A percentile compares a stretch with the other conserved stretches of the same genome.
These are phyloP conservation scores for Whalleya microplaca DNA, from an alignment of 2,329 filamentous ascomycete species.

Conservation along the genomic window DNA sequence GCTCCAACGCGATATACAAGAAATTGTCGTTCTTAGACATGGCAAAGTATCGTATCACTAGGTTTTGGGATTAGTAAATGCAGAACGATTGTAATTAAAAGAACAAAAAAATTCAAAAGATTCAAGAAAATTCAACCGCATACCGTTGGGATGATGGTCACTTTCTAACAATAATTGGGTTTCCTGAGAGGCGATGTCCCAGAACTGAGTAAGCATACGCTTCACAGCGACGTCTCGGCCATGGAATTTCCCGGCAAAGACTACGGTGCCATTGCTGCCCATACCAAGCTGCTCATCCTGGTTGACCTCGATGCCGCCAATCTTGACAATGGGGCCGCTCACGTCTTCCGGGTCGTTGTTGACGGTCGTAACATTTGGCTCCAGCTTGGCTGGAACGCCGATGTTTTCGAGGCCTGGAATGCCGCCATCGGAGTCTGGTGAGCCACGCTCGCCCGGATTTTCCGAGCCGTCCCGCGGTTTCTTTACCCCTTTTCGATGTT, in stretches of 20 bases:
- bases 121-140: conserved; percentile 19
- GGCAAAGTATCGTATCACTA: conserved; percentile 93
- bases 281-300: conserved; percentile 68
- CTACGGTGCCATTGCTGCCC: conserved; percentile 95
- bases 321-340: conserved; percentile 61
- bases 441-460: conserved; percentile 51
- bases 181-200: conserved; percentile 92
- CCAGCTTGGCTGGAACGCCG: conserved; percentile 55
- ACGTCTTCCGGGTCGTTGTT: conserved; percentile 62
- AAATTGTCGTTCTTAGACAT: conserved; percentile 89
- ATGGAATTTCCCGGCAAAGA: conserved; percentile 93
- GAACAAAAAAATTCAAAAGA: background rate
- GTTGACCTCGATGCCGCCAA: conserved; percentile 68
- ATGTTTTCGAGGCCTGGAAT: conserved; percentile 68
- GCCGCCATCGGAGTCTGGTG: conserved; percentile 41
- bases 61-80: conserved; percentile 27
- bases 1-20: conserved; percentile 92
- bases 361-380: conserved; percentile 65
- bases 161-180: conserved; percentile 89
- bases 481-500: conserved; percentile 65
- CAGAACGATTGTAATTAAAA: conserved; percentile 1
- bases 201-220: conserved; percentile 94
- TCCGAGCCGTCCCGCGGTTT: conserved; percentile 56
- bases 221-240: conserved; percentile 94
- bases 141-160: conserved; percentile 88